Percentiles rank a stretch among this genome's conserved stretches.
These are phyloP conservation scores for Breynia disticha DNA, from an alignment of 441 rosid species.

Conservation along the genomic window DNA sequence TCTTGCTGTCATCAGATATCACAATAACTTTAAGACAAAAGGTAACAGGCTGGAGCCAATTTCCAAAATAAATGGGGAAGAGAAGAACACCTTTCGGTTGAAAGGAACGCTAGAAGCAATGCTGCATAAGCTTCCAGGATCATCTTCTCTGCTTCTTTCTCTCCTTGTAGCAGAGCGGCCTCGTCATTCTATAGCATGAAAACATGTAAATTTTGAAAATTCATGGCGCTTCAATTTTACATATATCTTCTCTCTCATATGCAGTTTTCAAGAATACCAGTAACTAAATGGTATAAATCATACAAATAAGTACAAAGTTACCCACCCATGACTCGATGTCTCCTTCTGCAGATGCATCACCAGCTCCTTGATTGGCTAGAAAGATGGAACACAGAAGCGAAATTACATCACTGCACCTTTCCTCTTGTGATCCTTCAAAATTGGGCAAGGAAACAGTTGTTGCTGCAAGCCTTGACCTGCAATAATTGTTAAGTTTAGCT, in stretches of 20 bases:
- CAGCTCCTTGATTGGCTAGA: conserved; percentile 64
- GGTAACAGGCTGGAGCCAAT: not conserved
- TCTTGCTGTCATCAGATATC: conserved; percentile 43
- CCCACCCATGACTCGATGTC: conserved; percentile 58
- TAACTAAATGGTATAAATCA: not conserved
- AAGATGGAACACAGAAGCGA: conserved; percentile 81
- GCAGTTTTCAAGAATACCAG: not conserved
- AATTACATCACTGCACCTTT: conserved; percentile 48
- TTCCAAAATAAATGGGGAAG: not conserved
- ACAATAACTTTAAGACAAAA: conserved; percentile 4
- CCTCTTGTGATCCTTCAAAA: conserved; percentile 42
- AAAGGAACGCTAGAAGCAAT: conserved; percentile 92
- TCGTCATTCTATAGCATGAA: conserved; percentile 55
- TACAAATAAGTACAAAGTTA: conserved; percentile 1
- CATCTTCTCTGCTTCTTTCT: conserved; percentile 98
- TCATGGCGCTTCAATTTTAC: not conserved
- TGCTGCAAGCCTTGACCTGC: conserved; percentile 78
- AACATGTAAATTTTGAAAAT: conserved; percentile 8
- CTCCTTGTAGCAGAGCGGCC: conserved; percentile 72
- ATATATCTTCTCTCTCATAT: not conserved
- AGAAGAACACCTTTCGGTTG: conserved; percentile 70
- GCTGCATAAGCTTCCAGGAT: conserved; percentile 97
- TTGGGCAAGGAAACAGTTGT: conserved; percentile 42
- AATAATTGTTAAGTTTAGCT: not conserved
- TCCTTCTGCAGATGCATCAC: conserved; percentile 55